Conservation (phyloP, 805 yeast species). For the Lachancea cidri region DNA sequence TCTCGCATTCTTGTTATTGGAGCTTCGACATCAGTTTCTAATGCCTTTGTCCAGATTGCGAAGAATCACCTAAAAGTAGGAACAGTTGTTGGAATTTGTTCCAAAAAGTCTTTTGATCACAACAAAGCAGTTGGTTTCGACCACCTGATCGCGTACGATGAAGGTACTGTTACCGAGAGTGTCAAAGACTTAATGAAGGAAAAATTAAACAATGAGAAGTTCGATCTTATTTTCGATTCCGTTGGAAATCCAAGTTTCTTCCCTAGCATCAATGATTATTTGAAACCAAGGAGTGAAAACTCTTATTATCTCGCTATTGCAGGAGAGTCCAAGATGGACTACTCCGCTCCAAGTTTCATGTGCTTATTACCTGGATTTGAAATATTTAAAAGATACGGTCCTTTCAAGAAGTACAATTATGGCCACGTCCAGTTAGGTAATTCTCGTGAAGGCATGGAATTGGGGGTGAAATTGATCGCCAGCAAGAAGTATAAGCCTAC, state of each 20-base stretch:
- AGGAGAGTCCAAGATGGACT: conserved; percentile 47
- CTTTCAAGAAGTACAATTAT: conserved; percentile 32
- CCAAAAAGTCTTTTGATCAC: conserved; percentile 41
- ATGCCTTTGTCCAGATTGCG: conserved; percentile 50
- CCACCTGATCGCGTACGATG: conserved; percentile 50
- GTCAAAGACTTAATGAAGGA: conserved; percentile 28
- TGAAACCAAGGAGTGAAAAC: conserved; percentile 44
- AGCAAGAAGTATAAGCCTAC: conserved; percentile 36
- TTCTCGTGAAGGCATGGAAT: conserved; percentile 14
- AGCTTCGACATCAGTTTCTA: conserved; percentile 68
- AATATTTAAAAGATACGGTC: conserved; percentile 17
- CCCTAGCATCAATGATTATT: conserved; percentile 35
- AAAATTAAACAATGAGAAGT: conserved; percentile 37
- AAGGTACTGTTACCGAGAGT: conserved; percentile 36
- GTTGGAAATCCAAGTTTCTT: conserved; percentile 55
- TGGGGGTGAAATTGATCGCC: conserved; percentile 20
- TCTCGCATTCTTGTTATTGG: conserved; percentile 62
- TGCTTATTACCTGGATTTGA: conserved; percentile 8
- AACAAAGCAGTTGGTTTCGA: conserved; percentile 54
- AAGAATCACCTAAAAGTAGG: conserved; percentile 42
- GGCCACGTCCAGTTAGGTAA: conserved; percentile 10
- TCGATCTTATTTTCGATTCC: conserved; percentile 61
- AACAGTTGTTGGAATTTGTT: conserved; percentile 53
- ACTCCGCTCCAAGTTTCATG: conserved; percentile 12
- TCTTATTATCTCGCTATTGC: conserved; percentile 48